Evolutionary conservation across 306 rosid genomes (phyloP).

Genomic region (Trichosanthes cucumerina): DNA sequence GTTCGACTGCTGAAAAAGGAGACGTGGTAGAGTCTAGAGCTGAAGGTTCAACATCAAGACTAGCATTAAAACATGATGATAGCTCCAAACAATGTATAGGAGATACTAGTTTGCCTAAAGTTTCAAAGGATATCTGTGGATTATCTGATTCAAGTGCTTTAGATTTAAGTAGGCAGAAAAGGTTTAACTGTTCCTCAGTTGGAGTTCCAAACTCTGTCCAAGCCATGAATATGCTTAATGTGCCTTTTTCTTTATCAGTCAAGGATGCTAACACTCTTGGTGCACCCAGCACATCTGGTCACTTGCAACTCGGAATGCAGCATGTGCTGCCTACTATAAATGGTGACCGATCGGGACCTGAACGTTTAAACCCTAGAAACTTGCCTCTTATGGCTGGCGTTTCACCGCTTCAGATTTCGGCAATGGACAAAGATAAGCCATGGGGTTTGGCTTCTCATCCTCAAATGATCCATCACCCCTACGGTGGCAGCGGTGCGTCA

Average conservation of each 20-base stretch:
- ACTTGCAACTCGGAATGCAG: constrained; percentile 48
- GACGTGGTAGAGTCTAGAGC: constrained; percentile 90
- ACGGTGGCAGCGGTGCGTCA: constrained; percentile 41
- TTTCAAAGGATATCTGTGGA: constrained; percentile 44
- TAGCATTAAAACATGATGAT: not conserved
- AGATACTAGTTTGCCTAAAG: constrained; percentile 42
- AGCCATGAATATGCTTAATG: constrained; percentile 49
- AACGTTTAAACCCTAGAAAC: constrained; percentile 40
- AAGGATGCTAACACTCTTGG: constrained; percentile 37
- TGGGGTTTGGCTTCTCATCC: constrained; percentile 70
- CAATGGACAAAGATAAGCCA: constrained; percentile 66
- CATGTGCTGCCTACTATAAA: constrained; percentile 48
- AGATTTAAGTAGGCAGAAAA: constrained; percentile 58
- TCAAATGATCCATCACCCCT: constrained; percentile 60
- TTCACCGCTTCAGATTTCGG: constrained; percentile 71
- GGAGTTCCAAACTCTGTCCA: constrained; percentile 48
- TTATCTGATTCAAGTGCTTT: constrained; percentile 19
- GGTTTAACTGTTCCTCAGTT: constrained; percentile 44
- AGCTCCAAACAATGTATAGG: constrained; percentile 26
- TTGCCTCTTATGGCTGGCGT: constrained; percentile 70
- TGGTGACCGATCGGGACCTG: constrained; percentile 48
- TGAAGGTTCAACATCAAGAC: constrained; percentile 68
- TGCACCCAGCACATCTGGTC: constrained; percentile 25
- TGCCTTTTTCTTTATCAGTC: constrained; percentile 38
- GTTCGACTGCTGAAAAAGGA: constrained; percentile 80